These are phyloP conservation scores for Chiua virens DNA, from an alignment of 768 basidiomycete species.

Conservation along the genomic window DNA sequence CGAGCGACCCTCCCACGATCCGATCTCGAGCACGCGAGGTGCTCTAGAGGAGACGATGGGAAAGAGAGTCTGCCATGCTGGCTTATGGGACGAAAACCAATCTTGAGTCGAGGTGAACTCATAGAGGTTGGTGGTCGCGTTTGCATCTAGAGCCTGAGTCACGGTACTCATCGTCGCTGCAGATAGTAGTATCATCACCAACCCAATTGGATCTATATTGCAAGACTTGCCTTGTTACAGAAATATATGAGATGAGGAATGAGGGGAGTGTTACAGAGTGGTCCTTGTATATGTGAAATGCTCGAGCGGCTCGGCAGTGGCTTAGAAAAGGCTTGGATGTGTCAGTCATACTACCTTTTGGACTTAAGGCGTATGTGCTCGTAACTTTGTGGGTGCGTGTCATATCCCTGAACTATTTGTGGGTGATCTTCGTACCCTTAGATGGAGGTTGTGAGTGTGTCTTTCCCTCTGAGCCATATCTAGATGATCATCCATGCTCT, in stretches of 20 bases:
- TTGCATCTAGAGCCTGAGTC: background rate
- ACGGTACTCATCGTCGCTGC: conserved; percentile 16
- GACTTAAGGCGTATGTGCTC: conserved; percentile 3
- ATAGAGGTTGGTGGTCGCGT: conserved; percentile 22
- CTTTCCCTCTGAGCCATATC: too few relatives aligned
- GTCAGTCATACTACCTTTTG: conserved; percentile 3
- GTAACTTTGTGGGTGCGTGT: background rate
- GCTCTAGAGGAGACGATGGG: conserved; percentile 34
- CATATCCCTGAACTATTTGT: conserved; percentile 1
- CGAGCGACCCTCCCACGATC: conserved; percentile 65
- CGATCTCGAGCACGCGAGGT: conserved; percentile 56
- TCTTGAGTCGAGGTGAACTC: conserved; percentile 55
- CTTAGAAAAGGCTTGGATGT: conserved; percentile 1
- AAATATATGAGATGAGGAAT: background rate
- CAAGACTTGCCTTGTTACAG: background rate
- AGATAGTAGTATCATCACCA: background rate
- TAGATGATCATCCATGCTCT: background rate
- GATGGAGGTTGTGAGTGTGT: too few relatives aligned
- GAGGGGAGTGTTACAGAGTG: background rate
- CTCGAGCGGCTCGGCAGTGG: background rate
- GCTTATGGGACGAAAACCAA: conserved; percentile 51
- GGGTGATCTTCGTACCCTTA: background rate
- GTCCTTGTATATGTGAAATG: conserved; percentile 20
- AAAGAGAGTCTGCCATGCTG: conserved; percentile 44
- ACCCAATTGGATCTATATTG: background rate